Evolutionary conservation across 805 yeast genomes (phyloP).

Genomic region (Sugiyamaella smithiae): DNA sequence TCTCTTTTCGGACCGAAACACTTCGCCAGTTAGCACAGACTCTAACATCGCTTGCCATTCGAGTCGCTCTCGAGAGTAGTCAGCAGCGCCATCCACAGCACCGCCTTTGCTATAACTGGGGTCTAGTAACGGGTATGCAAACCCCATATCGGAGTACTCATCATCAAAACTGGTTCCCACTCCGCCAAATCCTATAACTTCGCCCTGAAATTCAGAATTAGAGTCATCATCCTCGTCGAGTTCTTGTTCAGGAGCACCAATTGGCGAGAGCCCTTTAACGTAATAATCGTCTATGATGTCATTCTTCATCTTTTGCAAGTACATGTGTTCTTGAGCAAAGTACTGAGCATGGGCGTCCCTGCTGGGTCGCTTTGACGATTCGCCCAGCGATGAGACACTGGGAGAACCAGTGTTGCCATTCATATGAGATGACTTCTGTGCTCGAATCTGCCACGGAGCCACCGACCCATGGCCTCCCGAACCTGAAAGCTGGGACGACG

Average conservation of each 20-base stretch:
- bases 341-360: slow-evolving; percentile 40
- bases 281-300: slow-evolving; percentile 67
- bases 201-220: slow-evolving; percentile 25
- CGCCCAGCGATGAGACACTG: neutral
- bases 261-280: slow-evolving; percentile 56
- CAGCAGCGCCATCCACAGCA: slow-evolving; percentile 28
- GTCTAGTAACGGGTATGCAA: slow-evolving; percentile 23
- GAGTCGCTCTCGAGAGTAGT: slow-evolving; percentile 57
- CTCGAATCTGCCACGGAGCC: neutral
- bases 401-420: neutral
- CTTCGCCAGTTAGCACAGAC: slow-evolving; percentile 91
- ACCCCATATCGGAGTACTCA: slow-evolving; percentile 28
- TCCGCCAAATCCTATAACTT: slow-evolving; percentile 31
- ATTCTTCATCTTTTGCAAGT: slow-evolving; percentile 59
- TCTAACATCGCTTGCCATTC: slow-evolving; percentile 97
- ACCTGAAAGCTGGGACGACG: slow-evolving; percentile 4
- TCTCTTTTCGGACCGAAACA: slow-evolving; percentile 79
- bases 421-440: neutral
- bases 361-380: slow-evolving; percentile 5
- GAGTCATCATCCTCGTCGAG: slow-evolving; percentile 31
- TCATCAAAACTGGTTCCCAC: slow-evolving; percentile 34
- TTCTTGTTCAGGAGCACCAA: slow-evolving; percentile 27
- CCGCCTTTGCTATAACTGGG: neutral
- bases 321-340: slow-evolving; percentile 63
- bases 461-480: neutral